These are phyloP conservation scores for Solanum dulcamara DNA, from an alignment of 257 asterid species.

Conservation along the genomic window DNA sequence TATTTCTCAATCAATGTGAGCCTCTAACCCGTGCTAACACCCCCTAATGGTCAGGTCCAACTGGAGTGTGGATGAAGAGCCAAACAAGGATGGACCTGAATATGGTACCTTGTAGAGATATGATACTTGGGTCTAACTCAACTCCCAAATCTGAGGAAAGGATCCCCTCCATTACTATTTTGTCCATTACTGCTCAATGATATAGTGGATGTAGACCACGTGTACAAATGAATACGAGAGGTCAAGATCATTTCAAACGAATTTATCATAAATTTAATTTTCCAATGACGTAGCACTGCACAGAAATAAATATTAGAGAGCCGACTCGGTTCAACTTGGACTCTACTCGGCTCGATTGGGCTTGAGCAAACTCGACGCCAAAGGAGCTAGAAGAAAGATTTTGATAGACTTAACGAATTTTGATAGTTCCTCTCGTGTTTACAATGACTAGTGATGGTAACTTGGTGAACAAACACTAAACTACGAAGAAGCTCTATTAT, in stretches of 20 bases:
- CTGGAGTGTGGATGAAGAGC: neutral
- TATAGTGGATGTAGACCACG: neutral
- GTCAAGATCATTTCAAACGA: neutral
- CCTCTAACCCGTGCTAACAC: neutral
- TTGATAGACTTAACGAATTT: neutral
- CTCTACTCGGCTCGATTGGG: neutral
- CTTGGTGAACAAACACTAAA: neutral
- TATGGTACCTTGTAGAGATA: neutral
- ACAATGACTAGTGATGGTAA: neutral
- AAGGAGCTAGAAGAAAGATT: neutral
- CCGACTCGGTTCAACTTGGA: neutral
- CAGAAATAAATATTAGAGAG: neutral
- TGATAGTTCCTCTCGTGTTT: neutral
- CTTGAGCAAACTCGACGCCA: neutral
- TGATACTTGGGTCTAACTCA: neutral
- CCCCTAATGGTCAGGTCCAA: neutral
- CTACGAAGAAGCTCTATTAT: no score
- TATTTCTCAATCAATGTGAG: neutral
- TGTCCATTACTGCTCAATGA: neutral
- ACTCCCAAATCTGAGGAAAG: neutral
- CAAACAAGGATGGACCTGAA: neutral
- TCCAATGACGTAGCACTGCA: neutral
- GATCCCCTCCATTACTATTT: neutral
- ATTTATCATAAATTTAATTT: no score
- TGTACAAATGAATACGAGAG: neutral